phyloP scores from a whole-genome alignment of 257 asterid genomes.

The Orobanche coerulescens region DNA sequence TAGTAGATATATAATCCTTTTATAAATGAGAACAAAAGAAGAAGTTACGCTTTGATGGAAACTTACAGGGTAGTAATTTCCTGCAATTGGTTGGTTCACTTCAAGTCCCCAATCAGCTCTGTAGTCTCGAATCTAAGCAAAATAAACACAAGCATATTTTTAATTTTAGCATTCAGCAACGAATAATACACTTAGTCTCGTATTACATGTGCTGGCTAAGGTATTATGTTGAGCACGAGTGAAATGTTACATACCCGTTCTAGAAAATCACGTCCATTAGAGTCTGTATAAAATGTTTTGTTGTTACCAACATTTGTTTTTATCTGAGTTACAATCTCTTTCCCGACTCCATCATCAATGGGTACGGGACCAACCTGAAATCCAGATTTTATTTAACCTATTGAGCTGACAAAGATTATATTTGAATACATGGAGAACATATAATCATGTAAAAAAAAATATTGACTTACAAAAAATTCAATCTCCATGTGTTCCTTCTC shows the following conservation, averaged over 20 bases:
- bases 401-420: background rate
- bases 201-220: background rate
- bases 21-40: background rate
- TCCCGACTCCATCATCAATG: slow-evolving; percentile 66
- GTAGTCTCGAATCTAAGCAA: slow-evolving; percentile 59
- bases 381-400: background rate
- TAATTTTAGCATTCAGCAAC: background rate
- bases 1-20: background rate
- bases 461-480: slow-evolving; percentile 65
- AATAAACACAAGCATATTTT: slow-evolving; percentile 19
- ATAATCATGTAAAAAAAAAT: background rate
- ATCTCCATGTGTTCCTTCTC: slow-evolving; percentile 80
- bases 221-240: background rate
- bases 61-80: slow-evolving; percentile 91
- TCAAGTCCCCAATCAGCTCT: slow-evolving; percentile 91
- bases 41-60: background rate
- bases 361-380: slow-evolving; percentile 95
- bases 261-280: slow-evolving; percentile 90
- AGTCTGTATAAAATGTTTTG: slow-evolving; percentile 79
- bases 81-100: slow-evolving; percentile 87
- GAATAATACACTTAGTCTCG: background rate
- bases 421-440: background rate
- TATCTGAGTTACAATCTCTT: slow-evolving; percentile 73
- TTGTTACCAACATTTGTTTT: slow-evolving; percentile 54
- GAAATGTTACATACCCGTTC: slow-evolving; percentile 46